phyloP scores from a whole-genome alignment of 768 basidiomycete genomes.

The Sarcodon aspratus region DNA sequence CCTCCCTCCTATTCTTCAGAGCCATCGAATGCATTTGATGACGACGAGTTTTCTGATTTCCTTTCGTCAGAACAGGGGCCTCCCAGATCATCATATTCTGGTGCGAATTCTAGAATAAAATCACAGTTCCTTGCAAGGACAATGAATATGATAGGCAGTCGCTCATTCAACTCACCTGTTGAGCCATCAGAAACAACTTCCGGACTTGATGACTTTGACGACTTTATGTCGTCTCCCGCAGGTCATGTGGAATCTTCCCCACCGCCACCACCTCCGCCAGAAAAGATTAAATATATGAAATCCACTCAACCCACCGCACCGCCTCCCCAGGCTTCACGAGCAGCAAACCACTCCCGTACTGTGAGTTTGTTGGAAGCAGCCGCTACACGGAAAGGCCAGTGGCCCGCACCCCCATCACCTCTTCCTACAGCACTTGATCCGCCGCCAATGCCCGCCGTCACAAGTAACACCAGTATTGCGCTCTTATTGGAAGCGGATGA shows the following conservation, averaged over 20 bases:
- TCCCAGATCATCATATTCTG: constrained; percentile 1
- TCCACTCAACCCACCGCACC: not conserved
- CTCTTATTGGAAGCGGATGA: not conserved
- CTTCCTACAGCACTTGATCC: constrained; percentile 19
- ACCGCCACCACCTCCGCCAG: not conserved
- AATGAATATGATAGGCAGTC: not conserved
- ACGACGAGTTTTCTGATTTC: constrained; percentile 42
- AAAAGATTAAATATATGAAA: not conserved
- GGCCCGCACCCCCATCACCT: constrained; percentile 15
- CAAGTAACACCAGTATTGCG: not conserved
- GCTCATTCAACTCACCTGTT: not conserved
- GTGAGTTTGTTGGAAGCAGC: not conserved
- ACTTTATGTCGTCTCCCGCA: constrained; percentile 28
- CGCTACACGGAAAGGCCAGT: constrained; percentile 11
- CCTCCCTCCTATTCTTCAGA: not conserved
- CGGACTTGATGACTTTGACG: constrained; percentile 34
- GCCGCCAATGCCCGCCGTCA: constrained; percentile 16
- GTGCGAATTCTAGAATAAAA: not conserved
- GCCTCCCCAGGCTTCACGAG: not conserved
- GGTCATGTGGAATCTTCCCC: not conserved
- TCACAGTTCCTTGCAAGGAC: not conserved
- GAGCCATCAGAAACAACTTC: constrained; percentile 5
- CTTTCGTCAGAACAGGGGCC: constrained; percentile 16
- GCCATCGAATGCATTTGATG: constrained; percentile 9
- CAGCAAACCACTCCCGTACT: not conserved